phyloP scores from a whole-genome alignment of 208 protist species.

The Acanthamoeba healyi region DNA sequence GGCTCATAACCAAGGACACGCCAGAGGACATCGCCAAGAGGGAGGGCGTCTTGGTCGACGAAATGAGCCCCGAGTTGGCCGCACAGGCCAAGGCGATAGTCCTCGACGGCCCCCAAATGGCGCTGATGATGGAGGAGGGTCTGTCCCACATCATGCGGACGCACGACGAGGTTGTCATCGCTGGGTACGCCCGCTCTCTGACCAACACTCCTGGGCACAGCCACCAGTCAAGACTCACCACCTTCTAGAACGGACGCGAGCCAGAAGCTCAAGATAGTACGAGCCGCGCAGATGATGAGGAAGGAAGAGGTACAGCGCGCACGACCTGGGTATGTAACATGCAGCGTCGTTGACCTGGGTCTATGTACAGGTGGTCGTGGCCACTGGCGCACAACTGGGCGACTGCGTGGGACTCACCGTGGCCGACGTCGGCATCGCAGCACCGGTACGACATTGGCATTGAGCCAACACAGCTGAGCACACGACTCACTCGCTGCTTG shows the following conservation, averaged over 20 bases:
- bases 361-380: conserved; percentile 43
- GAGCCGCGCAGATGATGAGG: conserved; percentile 38
- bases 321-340: too few relatives aligned
- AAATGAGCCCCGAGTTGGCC: neutral
- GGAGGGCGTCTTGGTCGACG: neutral
- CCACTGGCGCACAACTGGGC: neutral
- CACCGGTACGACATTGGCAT: neutral
- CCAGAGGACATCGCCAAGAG: conserved; percentile 36
- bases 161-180: conserved; percentile 22
- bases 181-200: too few relatives aligned
- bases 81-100: neutral
- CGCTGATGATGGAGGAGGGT: neutral
- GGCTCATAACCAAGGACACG: conserved; percentile 32
- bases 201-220: too few relatives aligned
- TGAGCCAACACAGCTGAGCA: too few relatives aligned
- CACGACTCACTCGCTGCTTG: too few relatives aligned
- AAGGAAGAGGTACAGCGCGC: neutral
- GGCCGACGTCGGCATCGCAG: conserved; percentile 44
- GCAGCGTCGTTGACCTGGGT: too few relatives aligned
- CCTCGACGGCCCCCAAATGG: conserved; percentile 33
- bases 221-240: too few relatives aligned
- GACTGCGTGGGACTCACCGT: conserved; percentile 3
- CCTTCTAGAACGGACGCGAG: conserved; percentile 53
- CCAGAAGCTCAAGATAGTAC: conserved; percentile 60
- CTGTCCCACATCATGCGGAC: neutral